phyloP scores from a whole-genome alignment of 2,329 filamentous ascomycete genomes.

The Fusarium abutilonis region DNA sequence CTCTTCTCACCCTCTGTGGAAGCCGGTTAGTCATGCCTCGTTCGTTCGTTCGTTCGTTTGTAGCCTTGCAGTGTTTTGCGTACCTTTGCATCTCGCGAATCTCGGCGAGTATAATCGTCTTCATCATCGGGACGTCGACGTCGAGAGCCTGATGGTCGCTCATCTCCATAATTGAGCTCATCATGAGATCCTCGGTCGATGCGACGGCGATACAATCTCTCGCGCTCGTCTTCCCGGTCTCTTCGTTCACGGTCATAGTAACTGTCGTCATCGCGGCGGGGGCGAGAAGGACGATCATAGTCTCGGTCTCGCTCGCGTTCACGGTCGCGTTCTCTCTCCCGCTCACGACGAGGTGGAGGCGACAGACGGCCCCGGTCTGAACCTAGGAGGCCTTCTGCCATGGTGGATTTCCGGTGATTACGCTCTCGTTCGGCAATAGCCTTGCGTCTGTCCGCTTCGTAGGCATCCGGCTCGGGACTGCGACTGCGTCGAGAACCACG shows the following conservation, averaged over 20 bases:
- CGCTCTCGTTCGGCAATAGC: slow-evolving; percentile 94
- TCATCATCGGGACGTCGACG: slow-evolving; percentile 84
- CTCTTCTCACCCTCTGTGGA: slow-evolving; percentile 65
- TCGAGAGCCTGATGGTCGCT: slow-evolving; percentile 71
- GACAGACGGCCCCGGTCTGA: slow-evolving; percentile 60
- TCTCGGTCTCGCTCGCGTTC: slow-evolving; percentile 57
- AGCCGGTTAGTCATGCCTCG: slow-evolving; percentile 43
- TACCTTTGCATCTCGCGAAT: slow-evolving; percentile 75
- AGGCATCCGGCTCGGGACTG: slow-evolving; percentile 90
- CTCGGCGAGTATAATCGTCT: slow-evolving; percentile 71
- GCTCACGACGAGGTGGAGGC: slow-evolving; percentile 45
- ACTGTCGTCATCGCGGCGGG: slow-evolving; percentile 70
- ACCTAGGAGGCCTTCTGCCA: slow-evolving; percentile 70
- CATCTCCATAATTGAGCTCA: slow-evolving; percentile 90
- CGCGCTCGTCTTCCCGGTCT: slow-evolving; percentile 89
- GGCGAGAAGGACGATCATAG: slow-evolving; percentile 61
- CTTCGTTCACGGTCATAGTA: slow-evolving; percentile 87
- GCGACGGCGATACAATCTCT: slow-evolving; percentile 86
- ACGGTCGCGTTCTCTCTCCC: slow-evolving; percentile 43
- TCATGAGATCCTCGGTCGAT: slow-evolving; percentile 80
- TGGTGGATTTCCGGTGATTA: slow-evolving; percentile 84
- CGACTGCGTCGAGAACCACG: slow-evolving; percentile 75
- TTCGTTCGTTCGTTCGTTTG: too few relatives aligned
- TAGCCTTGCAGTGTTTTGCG: slow-evolving; percentile 18
- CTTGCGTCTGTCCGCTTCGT: slow-evolving; percentile 93